Evolutionary conservation across 345 rosid species (phyloP), one percentile per base, ranked within the genome.

Genomic region (Eucalyptus microcorys): DNA sequence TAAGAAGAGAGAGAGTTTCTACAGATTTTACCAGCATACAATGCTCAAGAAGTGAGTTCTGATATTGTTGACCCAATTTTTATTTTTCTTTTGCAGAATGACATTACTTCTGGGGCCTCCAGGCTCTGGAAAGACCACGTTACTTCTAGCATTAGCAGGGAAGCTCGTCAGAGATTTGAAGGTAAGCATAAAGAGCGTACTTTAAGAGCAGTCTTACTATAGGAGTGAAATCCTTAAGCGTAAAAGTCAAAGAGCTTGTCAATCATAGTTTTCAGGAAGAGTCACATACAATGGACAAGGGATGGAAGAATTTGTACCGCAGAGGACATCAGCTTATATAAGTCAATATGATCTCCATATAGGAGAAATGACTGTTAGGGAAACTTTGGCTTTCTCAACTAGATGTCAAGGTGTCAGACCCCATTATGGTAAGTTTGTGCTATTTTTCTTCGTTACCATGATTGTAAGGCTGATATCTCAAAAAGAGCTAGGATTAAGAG

Each of bases 301-400:
- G 15, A 95, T 94, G 97, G 93, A 93, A n/a, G 96, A 94, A 90
- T 92, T 95, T 88, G 95, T 95, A 26, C 94, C 96, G 1, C 95
- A 95, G 88, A 95, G 95, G 80, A 90, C 93, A 61, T 90, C 95
- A 22, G 94, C 96, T 68, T 95, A 95, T 87, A 94, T 95, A 71
- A 94, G 95, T 86, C 95, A 95, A 61, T 64, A 94, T 85, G 95
- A 95, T 95, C 92, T 93, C 19, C 96, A 95, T 52, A 92, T 95
- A 8, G 94, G 92, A 34, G 96, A 95, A 89, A 90, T 95, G 96
- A 95, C 96, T 14, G 96, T 95, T 27, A 93, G 95, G 85, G 96
- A 95, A 89, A 95, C 96, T 8, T 86, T 95, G 87, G 94, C 95
- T 57, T 95, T 95, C 90, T 93, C 97, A 5, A 94, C 95, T 27